Percentiles rank a stretch among this genome's conserved stretches.
phyloP scores from a whole-genome alignment of 1,284 basidiomycete species.

The Heliocybe sulcata region DNA sequence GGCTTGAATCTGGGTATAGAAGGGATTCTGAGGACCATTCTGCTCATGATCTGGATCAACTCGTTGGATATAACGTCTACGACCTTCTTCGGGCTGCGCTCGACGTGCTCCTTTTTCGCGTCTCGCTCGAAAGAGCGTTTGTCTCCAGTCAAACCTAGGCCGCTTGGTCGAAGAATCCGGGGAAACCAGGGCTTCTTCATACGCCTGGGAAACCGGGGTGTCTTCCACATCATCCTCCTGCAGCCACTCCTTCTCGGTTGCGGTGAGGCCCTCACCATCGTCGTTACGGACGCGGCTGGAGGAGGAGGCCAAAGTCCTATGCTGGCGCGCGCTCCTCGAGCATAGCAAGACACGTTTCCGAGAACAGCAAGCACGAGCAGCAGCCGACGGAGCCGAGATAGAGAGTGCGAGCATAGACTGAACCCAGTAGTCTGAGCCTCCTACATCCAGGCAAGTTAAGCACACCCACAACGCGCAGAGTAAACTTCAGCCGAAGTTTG shows the following conservation, averaged over 20 bases:
- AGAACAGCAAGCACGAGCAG: neutral
- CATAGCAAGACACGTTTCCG: neutral
- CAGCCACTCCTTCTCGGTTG: neutral
- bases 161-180: neutral
- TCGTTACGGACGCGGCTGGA: neutral
- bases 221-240: neutral
- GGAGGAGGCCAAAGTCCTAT: neutral
- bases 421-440: neutral
- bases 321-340: neutral
- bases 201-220: too few relatives aligned
- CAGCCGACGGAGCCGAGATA: neutral
- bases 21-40: slow-evolving; percentile 26
- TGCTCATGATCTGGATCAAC: slow-evolving; percentile 24
- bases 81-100: neutral
- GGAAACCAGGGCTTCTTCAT: neutral
- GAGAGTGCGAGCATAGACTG: neutral
- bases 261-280: neutral
- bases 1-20: slow-evolving; percentile 34
- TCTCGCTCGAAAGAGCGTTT: slow-evolving; percentile 16
- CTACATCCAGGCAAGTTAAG: neutral
- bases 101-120: neutral
- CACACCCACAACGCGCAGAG: too few relatives aligned
- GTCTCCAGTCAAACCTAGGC: slow-evolving; percentile 31
- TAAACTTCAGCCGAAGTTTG: too few relatives aligned
- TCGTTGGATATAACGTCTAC: slow-evolving; percentile 23